Conservation (phyloP, 257 asterid species). For the Leonotis leonurus region DNA sequence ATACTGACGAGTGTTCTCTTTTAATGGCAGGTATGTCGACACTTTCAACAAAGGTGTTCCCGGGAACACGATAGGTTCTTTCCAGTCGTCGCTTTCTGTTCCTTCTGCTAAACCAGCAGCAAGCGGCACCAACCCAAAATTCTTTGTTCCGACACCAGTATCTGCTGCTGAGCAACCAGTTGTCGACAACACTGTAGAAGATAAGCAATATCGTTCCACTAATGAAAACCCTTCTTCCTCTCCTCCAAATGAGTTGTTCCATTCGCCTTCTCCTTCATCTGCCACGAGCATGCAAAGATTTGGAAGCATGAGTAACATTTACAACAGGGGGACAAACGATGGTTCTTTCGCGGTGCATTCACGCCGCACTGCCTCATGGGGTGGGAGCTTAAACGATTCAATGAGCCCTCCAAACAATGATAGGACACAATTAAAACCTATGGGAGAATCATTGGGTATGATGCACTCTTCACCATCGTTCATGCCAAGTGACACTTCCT, state of each 20-base stretch:
- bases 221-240: conserved; percentile 37
- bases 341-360: conserved; percentile 31
- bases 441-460: conserved; percentile 51
- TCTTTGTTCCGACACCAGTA: conserved; percentile 67
- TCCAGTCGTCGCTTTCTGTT: conserved; percentile 61
- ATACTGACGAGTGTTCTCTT: not conserved
- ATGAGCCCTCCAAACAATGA: conserved; percentile 26
- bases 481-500: conserved; percentile 29
- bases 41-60: conserved; percentile 64
- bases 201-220: conserved; percentile 25
- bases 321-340: conserved; percentile 24
- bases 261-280: conserved; percentile 28
- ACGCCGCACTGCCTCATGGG: conserved; percentile 89
- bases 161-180: conserved; percentile 37
- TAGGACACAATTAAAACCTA: conserved; percentile 31
- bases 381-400: conserved; percentile 58
- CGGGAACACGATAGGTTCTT: conserved; percentile 50
- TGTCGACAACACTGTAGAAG: conserved; percentile 19
- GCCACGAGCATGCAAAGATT: conserved; percentile 45
- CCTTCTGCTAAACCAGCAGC: conserved; percentile 52
- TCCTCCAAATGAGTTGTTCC: conserved; percentile 25
- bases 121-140: conserved; percentile 43
- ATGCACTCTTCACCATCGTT: conserved; percentile 32
- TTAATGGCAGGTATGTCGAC: conserved; percentile 31
- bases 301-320: conserved; percentile 67